Evolutionary conservation across 2,329 filamentous ascomycete species (phyloP).

Genomic region (Ophiobolus disseminans): DNA sequence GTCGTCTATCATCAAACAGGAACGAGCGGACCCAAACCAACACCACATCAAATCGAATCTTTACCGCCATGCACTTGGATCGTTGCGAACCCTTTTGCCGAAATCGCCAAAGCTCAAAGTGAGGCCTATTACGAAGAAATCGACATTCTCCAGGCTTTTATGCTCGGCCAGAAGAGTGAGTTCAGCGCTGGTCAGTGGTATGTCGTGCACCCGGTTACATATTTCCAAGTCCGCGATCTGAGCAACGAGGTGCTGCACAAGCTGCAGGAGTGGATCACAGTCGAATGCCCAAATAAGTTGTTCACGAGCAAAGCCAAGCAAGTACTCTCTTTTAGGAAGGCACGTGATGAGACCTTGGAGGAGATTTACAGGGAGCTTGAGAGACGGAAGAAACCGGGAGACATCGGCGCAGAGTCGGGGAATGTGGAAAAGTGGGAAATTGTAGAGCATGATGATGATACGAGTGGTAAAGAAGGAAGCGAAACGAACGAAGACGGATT

Average conservation of each 20-base stretch:
- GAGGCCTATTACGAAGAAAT: conserved; percentile 28
- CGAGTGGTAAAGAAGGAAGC: too few relatives aligned
- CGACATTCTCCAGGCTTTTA: conserved; percentile 11
- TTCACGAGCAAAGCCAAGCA: conserved; percentile 5
- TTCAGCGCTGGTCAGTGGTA: conserved; percentile 13
- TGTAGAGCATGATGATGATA: too few relatives aligned
- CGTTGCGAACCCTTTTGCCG: not conserved
- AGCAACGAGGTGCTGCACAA: conserved; percentile 15
- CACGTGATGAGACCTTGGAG: conserved; percentile 13
- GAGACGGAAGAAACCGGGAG: conserved; percentile 1
- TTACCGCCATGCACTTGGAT: conserved; percentile 1
- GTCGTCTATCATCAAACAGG: conserved; percentile 3
- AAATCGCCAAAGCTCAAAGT: conserved; percentile 7
- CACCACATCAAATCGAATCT: not conserved
- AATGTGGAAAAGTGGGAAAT: conserved; percentile 13
- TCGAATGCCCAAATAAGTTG: conserved; percentile 3
- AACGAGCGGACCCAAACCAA: conserved; percentile 3
- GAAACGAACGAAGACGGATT: too few relatives aligned
- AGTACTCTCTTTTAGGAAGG: conserved; percentile 7
- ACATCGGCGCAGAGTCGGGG: conserved; percentile 9
- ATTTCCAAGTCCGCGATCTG: conserved; percentile 3
- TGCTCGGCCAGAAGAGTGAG: conserved; percentile 2
- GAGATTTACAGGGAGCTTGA: conserved; percentile 10
- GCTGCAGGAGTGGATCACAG: conserved; percentile 14
- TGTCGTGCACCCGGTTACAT: conserved; percentile 17